phyloP scores from a whole-genome alignment of 2,329 filamentous ascomycete genomes.

The Colletotrichum gigasporum region DNA sequence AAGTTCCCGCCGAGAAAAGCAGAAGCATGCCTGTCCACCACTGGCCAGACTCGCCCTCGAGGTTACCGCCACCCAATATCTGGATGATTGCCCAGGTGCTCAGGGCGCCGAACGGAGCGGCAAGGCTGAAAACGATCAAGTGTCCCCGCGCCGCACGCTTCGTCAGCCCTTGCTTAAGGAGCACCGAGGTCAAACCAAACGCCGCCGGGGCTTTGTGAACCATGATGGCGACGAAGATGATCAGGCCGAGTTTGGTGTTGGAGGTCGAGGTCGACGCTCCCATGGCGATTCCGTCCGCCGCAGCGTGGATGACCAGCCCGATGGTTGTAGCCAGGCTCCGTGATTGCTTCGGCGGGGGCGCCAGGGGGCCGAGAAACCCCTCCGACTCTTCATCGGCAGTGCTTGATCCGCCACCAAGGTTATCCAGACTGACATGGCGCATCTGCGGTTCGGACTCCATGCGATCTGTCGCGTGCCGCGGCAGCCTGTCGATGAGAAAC shows the following conservation, averaged over 20 bases:
- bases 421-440: slow-evolving; percentile 89
- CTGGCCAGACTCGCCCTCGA: slow-evolving; percentile 69
- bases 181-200: slow-evolving; percentile 89
- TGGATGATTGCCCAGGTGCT: slow-evolving; percentile 84
- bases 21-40: slow-evolving; percentile 95
- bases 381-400: slow-evolving; percentile 65
- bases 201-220: slow-evolving; percentile 96
- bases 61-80: slow-evolving; percentile 71
- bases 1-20: slow-evolving; percentile 95
- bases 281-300: slow-evolving; percentile 94
- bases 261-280: slow-evolving; percentile 85
- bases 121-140: slow-evolving; percentile 89
- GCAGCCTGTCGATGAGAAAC: slow-evolving; percentile 92
- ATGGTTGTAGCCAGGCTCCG: slow-evolving; percentile 84
- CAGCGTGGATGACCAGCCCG: slow-evolving; percentile 94
- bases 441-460: slow-evolving; percentile 73
- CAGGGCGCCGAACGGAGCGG: slow-evolving; percentile 87
- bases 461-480: slow-evolving; percentile 74
- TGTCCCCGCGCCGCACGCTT: slow-evolving; percentile 87
- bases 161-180: slow-evolving; percentile 90
- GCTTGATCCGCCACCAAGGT: slow-evolving; percentile 66
- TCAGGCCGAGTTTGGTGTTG: slow-evolving; percentile 81
- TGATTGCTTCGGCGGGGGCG: slow-evolving; percentile 65
- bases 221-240: slow-evolving; percentile 97
- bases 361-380: slow-evolving; percentile 67